Percentiles rank a stretch among this genome's conserved stretches.
phyloP scores from a whole-genome alignment of 306 rosid species.

The Morella rubra region DNA sequence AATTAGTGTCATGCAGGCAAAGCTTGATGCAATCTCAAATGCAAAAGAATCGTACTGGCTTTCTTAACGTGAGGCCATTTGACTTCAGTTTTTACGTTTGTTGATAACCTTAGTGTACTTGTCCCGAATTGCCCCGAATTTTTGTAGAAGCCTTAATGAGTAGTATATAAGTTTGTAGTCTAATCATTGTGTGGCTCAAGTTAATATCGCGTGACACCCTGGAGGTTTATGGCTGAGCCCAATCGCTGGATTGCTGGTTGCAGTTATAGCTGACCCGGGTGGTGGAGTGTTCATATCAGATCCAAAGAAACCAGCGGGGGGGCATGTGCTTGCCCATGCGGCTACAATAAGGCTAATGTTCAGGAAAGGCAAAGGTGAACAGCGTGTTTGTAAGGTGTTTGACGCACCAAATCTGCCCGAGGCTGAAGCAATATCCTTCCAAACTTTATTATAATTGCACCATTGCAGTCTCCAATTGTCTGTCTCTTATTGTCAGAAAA shows the following conservation, averaged over 20 bases:
- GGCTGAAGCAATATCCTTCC: constrained; percentile 97
- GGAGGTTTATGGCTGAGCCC: constrained; percentile 2
- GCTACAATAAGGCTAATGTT: constrained; percentile 87
- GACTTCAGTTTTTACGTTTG: neutral
- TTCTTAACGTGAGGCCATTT: neutral
- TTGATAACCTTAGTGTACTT: neutral
- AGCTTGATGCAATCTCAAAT: constrained; percentile 4
- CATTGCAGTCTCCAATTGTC: neutral
- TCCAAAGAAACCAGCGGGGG: constrained; percentile 97
- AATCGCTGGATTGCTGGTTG: constrained; percentile 30
- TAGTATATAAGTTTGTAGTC: neutral
- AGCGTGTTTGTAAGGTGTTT: constrained; percentile 89
- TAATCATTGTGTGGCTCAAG: neutral
- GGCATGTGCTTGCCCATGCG: constrained; percentile 95
- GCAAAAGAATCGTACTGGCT: neutral
- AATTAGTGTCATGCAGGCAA: neutral
- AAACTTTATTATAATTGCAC: neutral
- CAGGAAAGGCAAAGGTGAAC: constrained; percentile 98
- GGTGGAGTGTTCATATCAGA: constrained; percentile 90
- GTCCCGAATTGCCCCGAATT: neutral
- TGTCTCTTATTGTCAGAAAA: neutral
- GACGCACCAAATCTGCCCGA: constrained; percentile 96
- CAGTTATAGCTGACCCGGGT: constrained; percentile 96
- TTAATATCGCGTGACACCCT: neutral
- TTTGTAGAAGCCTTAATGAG: neutral